Evolutionary conservation across 495 filamentous ascomycete genomes (phyloP).

Genomic region (Melanomma pulvis-pyrius): DNA sequence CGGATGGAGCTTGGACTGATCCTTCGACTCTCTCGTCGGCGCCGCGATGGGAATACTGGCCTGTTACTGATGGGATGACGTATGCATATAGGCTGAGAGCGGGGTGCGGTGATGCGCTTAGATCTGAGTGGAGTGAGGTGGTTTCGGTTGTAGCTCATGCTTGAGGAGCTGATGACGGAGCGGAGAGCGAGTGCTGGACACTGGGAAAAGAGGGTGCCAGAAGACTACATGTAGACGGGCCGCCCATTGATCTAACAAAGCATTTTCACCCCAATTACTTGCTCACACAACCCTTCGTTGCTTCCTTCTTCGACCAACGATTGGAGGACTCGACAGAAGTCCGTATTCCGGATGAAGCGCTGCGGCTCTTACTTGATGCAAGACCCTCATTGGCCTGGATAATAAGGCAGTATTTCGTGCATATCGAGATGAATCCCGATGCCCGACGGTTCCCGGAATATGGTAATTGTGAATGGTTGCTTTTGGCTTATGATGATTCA

Average conservation of each 20-base stretch:
- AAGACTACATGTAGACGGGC: no score
- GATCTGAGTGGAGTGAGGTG: background rate
- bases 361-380: no score
- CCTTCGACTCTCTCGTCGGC: background rate
- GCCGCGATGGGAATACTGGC: background rate
- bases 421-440: background rate
- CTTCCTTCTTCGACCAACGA: no score
- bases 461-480: background rate
- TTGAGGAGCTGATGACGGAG: no score
- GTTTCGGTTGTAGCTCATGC: background rate
- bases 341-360: no score
- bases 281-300: no score
- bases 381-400: no score
- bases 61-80: background rate
- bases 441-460: background rate
- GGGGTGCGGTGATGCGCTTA: background rate
- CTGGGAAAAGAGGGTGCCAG: no score
- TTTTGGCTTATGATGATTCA: background rate
- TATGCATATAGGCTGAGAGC: background rate
- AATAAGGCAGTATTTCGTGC: background rate
- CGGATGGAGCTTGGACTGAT: background rate
- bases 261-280: no score
- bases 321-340: background rate
- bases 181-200: no score
- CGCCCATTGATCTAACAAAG: no score